Evolutionary conservation across 495 filamentous ascomycete species (phyloP).

Genomic region (Sabuloglossum arenarium): DNA sequence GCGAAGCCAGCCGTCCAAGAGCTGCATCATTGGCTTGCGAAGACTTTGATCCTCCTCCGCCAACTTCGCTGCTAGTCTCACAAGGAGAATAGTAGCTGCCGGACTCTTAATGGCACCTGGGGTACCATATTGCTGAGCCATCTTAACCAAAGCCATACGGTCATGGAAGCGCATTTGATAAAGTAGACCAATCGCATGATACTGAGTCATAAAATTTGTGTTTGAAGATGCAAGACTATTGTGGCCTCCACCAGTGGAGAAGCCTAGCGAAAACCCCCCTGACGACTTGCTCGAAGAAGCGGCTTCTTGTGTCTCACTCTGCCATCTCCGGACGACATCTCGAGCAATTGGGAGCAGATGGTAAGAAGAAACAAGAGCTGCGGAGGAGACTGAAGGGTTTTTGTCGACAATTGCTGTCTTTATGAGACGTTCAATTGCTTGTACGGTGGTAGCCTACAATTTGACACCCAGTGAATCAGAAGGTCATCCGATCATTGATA

Average conservation of each 20-base stretch:
- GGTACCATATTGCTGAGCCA: slow-evolving; percentile 94
- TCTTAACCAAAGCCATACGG: slow-evolving; percentile 97
- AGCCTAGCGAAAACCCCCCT: slow-evolving; percentile 72
- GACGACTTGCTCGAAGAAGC: slow-evolving; percentile 76
- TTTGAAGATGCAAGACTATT: slow-evolving; percentile 48
- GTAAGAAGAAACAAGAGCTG: slow-evolving; percentile 92
- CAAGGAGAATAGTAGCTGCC: slow-evolving; percentile 76
- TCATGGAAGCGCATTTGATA: slow-evolving; percentile 98
- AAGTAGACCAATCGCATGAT: slow-evolving; percentile 91
- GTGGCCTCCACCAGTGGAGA: slow-evolving; percentile 48
- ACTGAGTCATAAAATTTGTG: slow-evolving; percentile 87
- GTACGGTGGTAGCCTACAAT: slow-evolving; percentile 72
- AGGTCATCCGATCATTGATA: neutral
- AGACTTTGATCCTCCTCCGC: slow-evolving; percentile 82
- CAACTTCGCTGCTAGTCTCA: slow-evolving; percentile 81
- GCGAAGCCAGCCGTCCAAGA: slow-evolving; percentile 88
- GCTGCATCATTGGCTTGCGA: slow-evolving; percentile 82
- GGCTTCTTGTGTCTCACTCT: slow-evolving; percentile 95
- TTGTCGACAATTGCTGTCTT: slow-evolving; percentile 99
- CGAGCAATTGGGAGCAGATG: slow-evolving; percentile 90
- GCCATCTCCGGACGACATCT: slow-evolving; percentile 93
- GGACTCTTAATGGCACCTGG: slow-evolving; percentile 88
- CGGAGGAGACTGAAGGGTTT: slow-evolving; percentile 92
- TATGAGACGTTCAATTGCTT: slow-evolving; percentile 94
- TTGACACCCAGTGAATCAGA: slow-evolving; percentile 6